Conservation (phyloP, 345 rosid species). For the Raphanus sativus region DNA sequence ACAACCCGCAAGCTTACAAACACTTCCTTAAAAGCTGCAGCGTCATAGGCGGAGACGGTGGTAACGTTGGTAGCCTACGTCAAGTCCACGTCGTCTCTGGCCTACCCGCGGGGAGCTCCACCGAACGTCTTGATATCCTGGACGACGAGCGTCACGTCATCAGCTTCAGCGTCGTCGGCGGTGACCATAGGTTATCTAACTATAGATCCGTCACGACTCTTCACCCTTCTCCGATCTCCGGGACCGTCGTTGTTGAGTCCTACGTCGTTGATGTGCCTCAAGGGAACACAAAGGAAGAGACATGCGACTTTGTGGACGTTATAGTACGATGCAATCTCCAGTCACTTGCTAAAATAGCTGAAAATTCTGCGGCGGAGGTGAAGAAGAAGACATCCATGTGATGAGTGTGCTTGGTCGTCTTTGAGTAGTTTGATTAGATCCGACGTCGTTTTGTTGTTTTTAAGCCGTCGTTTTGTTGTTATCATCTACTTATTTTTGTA, state of each 20-base stretch:
- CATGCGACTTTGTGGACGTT: slow-evolving; percentile 68
- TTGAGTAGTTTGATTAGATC: slow-evolving; percentile 6
- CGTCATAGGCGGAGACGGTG: slow-evolving; percentile 54
- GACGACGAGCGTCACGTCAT: slow-evolving; percentile 70
- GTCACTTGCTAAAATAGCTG: slow-evolving; percentile 67
- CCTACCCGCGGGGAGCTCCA: slow-evolving; percentile 60
- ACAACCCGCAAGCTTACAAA: slow-evolving; percentile 72
- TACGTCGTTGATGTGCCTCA: slow-evolving; percentile 82
- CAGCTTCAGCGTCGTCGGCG: slow-evolving; percentile 67
- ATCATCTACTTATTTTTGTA: slow-evolving; percentile 10
- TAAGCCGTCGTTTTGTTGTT: slow-evolving; percentile 36
- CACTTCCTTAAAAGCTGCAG: slow-evolving; percentile 70
- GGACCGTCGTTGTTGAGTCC: slow-evolving; percentile 81
- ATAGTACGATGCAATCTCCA: slow-evolving; percentile 82
- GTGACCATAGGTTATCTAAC: slow-evolving; percentile 62
- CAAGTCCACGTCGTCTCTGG: slow-evolving; percentile 67
- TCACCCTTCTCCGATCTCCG: slow-evolving; percentile 48
- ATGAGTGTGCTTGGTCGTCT: neutral
- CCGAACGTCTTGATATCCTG: slow-evolving; percentile 62
- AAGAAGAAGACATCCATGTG: slow-evolving; percentile 24
- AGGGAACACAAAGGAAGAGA: slow-evolving; percentile 80
- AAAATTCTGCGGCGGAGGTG: slow-evolving; percentile 41
- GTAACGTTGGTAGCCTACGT: slow-evolving; percentile 59
- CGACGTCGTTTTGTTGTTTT: slow-evolving; percentile 29
- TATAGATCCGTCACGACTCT: slow-evolving; percentile 70